phyloP scores from a whole-genome alignment of 2,329 filamentous ascomycete genomes.

The Fusarium foetens region DNA sequence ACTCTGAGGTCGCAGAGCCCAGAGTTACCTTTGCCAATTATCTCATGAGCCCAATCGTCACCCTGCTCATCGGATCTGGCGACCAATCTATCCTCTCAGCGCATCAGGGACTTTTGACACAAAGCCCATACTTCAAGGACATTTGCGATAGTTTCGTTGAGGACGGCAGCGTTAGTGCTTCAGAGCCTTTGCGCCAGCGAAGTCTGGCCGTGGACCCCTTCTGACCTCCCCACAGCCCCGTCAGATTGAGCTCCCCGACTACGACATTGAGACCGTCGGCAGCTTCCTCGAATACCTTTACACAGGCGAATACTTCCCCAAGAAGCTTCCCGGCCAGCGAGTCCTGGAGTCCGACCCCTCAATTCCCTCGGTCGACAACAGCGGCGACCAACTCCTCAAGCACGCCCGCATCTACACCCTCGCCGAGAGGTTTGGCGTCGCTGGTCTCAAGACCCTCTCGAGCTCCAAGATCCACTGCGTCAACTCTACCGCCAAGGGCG shows the following conservation, averaged over 20 bases:
- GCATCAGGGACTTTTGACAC: constrained; percentile 79
- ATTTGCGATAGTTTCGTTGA: constrained; percentile 70
- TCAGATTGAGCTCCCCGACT: constrained; percentile 69
- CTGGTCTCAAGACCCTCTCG: constrained; percentile 77
- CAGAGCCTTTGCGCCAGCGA: neutral
- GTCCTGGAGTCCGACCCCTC: constrained; percentile 75
- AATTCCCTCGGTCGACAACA: constrained; percentile 74
- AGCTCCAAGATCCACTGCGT: constrained; percentile 93
- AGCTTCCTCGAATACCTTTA: constrained; percentile 56
- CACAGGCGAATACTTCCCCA: constrained; percentile 74
- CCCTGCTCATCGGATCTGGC: constrained; percentile 71
- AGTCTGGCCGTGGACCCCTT: neutral
- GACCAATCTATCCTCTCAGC: constrained; percentile 75
- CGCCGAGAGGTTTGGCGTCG: constrained; percentile 79
- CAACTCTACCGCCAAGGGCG: constrained; percentile 85
- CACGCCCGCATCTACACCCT: constrained; percentile 92
- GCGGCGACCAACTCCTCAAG: constrained; percentile 84
- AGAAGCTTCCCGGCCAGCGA: constrained; percentile 69
- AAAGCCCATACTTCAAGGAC: constrained; percentile 79
- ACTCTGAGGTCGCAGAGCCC: constrained; percentile 48
- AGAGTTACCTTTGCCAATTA: constrained; percentile 65
- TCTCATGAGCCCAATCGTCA: constrained; percentile 75
- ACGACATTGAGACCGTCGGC: constrained; percentile 50
- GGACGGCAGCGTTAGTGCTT: constrained; percentile 66
- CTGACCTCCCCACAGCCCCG: constrained; percentile 59